A percentile compares a stretch with the other conserved stretches of the same genome.
These are phyloP conservation scores for Penicillium sp. DNA, from an alignment of 2,329 filamentous ascomycete genomes.

Conservation along the genomic window DNA sequence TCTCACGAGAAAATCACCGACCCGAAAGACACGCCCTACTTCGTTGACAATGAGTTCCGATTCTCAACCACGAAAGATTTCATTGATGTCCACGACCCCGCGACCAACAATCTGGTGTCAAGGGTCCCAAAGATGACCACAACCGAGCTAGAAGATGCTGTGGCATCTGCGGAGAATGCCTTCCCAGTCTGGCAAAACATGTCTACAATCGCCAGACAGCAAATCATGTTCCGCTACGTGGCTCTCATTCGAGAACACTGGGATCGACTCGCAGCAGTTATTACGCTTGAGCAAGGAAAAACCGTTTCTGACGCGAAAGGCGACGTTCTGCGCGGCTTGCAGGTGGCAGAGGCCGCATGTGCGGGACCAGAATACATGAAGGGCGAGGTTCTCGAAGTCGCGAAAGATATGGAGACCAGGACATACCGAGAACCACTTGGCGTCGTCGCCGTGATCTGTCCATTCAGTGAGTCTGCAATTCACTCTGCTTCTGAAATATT, in stretches of 20 bases:
- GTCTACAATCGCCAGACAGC: slow-evolving; percentile 57
- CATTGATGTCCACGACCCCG: slow-evolving; percentile 62
- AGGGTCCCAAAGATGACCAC: slow-evolving; percentile 61
- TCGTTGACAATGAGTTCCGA: slow-evolving; percentile 61
- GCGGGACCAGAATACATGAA: slow-evolving; percentile 63
- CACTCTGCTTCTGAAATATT: slow-evolving; percentile 61
- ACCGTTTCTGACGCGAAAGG: slow-evolving; percentile 63
- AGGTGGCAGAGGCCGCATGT: slow-evolving; percentile 64
- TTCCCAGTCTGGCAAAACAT: slow-evolving; percentile 59
- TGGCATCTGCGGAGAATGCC: slow-evolving; percentile 59
- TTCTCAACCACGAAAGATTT: slow-evolving; percentile 56
- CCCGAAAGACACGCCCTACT: slow-evolving; percentile 57
- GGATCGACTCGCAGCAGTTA: slow-evolving; percentile 61
- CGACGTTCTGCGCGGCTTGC: slow-evolving; percentile 63
- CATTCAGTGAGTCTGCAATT: slow-evolving; percentile 53
- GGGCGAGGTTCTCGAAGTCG: slow-evolving; percentile 63
- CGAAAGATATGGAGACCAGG: slow-evolving; percentile 65
- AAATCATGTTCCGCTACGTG: slow-evolving; percentile 64
- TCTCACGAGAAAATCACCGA: slow-evolving; percentile 38
- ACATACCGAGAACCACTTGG: slow-evolving; percentile 63
- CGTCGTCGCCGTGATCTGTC: slow-evolving; percentile 62
- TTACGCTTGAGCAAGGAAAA: slow-evolving; percentile 65
- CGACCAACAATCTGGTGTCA: slow-evolving; percentile 49
- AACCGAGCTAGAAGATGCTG: slow-evolving; percentile 57
- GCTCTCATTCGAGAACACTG: slow-evolving; percentile 61